phyloP scores from a whole-genome alignment of 2,329 filamentous ascomycete species.

The Trichoderma citrinoviride region DNA sequence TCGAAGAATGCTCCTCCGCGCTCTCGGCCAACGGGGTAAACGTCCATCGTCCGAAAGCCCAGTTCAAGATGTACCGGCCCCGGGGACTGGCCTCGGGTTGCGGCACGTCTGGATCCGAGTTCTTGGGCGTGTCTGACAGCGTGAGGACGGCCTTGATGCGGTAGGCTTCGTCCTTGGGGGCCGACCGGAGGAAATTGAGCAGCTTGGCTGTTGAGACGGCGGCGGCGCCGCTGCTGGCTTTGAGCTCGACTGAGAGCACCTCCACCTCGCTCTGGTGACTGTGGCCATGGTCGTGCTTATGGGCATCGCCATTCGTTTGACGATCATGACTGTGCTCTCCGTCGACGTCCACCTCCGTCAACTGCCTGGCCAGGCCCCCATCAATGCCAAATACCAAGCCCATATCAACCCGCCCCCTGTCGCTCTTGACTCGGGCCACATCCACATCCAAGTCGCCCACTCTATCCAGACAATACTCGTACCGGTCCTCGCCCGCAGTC shows the following conservation, averaged over 20 bases:
- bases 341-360: constrained; percentile 43
- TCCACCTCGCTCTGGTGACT: constrained; percentile 83
- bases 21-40: constrained; percentile 61
- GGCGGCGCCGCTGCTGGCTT: constrained; percentile 37
- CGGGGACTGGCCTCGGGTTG: constrained; percentile 34
- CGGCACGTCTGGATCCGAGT: constrained; percentile 50
- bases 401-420: constrained; percentile 73
- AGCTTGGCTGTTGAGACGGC: constrained; percentile 60
- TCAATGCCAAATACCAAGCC: constrained; percentile 86
- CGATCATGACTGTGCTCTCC: constrained; percentile 33
- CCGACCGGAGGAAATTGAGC: constrained; percentile 62
- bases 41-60: constrained; percentile 95
- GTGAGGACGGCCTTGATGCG: constrained; percentile 76
- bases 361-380: constrained; percentile 64
- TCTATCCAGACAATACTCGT: constrained; percentile 75
- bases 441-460: constrained; percentile 80
- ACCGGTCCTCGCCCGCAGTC: constrained; percentile 64
- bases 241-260: constrained; percentile 77
- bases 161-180: constrained; percentile 92
- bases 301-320: constrained; percentile 32
- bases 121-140: constrained; percentile 45
- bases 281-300: constrained; percentile 42
- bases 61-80: constrained; percentile 84
- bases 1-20: constrained; percentile 52
- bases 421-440: constrained; percentile 79